Conservation (phyloP, 495 filamentous ascomycete species). For the Tricharina praecox region DNA sequence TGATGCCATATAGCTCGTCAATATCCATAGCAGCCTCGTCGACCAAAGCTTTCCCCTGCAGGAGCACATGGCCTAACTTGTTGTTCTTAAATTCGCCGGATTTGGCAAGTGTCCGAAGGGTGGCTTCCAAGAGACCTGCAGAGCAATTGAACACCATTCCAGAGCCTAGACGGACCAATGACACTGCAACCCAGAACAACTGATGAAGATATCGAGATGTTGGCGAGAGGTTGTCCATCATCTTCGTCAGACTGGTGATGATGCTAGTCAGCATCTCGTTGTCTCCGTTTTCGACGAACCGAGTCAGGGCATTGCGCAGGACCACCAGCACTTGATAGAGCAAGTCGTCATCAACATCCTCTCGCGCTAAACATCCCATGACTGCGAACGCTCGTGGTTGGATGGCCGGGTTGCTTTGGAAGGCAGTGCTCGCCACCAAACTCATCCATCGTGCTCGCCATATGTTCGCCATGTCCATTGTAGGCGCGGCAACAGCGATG, state of each 20-base stretch:
- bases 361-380: constrained; percentile 49
- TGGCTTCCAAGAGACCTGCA: constrained; percentile 43
- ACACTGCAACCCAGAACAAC: constrained; percentile 50
- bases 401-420: constrained; percentile 53
- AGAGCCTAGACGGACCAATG: constrained; percentile 36
- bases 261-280: constrained; percentile 51
- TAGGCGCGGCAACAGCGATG: constrained; percentile 43
- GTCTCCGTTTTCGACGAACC: constrained; percentile 42
- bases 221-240: constrained; percentile 48
- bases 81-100: constrained; percentile 40
- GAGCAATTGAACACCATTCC: constrained; percentile 46
- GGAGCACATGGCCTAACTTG: constrained; percentile 38
- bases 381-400: constrained; percentile 50
- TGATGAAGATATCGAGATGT: constrained; percentile 49
- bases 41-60: constrained; percentile 38
- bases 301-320: constrained; percentile 39
- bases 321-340: constrained; percentile 53
- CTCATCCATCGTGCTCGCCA: constrained; percentile 60
- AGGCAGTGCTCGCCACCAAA: constrained; percentile 49
- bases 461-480: constrained; percentile 43
- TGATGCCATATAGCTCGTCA: constrained; percentile 45
- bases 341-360: constrained; percentile 51
- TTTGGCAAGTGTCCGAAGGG: constrained; percentile 41
- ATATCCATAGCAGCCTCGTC: constrained; percentile 41
- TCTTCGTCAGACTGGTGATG: constrained; percentile 45